A percentile compares a stretch with the other conserved stretches of the same genome.
Evolutionary conservation across 768 basidiomycete genomes (phyloP).

Genomic region (Rhizopogon sp.): DNA sequence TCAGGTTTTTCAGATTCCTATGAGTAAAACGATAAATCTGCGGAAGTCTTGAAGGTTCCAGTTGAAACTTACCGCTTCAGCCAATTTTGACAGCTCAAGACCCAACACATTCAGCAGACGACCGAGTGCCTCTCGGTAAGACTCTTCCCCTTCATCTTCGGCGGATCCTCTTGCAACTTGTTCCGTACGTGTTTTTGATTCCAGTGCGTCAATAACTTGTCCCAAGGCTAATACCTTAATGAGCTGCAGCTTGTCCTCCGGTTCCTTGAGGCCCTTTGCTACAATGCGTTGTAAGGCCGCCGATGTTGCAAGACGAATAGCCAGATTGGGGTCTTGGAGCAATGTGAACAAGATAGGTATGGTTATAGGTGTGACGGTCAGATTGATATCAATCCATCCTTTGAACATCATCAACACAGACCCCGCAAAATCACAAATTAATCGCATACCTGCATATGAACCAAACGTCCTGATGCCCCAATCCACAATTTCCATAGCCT

Average conservation of each 20-base stretch:
- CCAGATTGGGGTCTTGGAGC: slow-evolving; percentile 69
- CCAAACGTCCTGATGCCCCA: slow-evolving; percentile 91
- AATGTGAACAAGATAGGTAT: slow-evolving; percentile 81
- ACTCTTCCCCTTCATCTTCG: slow-evolving; percentile 84
- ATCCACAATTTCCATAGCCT: slow-evolving; percentile 76
- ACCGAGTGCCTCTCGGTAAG: slow-evolving; percentile 85
- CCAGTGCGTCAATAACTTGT: slow-evolving; percentile 75
- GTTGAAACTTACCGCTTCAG: slow-evolving; percentile 49
- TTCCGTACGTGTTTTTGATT: slow-evolving; percentile 66
- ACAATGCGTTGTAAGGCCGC: slow-evolving; percentile 78
- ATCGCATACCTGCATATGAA: slow-evolving; percentile 84
- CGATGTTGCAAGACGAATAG: slow-evolving; percentile 80
- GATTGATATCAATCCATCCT: slow-evolving; percentile 98
- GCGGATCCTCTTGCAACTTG: slow-evolving; percentile 62
- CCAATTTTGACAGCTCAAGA: slow-evolving; percentile 74
- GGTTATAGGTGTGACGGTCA: slow-evolving; percentile 89
- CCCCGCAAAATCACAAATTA: background rate
- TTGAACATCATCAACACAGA: slow-evolving; percentile 4
- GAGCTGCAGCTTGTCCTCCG: slow-evolving; percentile 83
- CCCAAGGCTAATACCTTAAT: slow-evolving; percentile 86
- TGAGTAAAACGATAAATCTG: slow-evolving; percentile 4
- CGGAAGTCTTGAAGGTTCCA: background rate
- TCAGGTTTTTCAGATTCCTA: slow-evolving; percentile 61
- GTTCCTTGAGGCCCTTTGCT: slow-evolving; percentile 91
- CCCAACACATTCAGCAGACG: slow-evolving; percentile 80